Evolutionary conservation across 106 monocot genomes (phyloP), one percentile per base, ranked within the genome.

Genomic region (Cymbidium sinense): DNA sequence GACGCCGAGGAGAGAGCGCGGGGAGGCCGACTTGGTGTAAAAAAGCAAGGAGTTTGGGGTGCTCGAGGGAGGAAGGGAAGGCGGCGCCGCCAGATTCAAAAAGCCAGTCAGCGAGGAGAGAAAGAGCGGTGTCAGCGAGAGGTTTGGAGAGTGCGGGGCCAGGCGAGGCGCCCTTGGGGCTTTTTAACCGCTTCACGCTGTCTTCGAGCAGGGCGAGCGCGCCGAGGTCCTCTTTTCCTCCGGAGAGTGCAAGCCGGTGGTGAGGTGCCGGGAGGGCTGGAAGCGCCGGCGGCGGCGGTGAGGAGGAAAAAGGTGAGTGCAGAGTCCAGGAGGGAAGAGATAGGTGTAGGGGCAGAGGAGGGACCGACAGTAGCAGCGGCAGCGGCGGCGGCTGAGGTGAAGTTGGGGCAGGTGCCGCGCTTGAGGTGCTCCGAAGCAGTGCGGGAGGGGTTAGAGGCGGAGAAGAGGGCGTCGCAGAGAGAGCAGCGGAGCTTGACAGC

Each of bases 21-120:
- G 90, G 95, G 1, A 95, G 83, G 34, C 95, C 95, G 50, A 92
- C 84, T 37, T 88, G 92, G 64, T 79, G 84, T 17, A 95, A 85
- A 77, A 95, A 93, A 35, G 86, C 74, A 0, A 77, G 83, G 75
- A 94, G 80, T 76, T 89, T 94, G 80, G 93, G 91, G 77, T 94
- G 91, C 18, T 89, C 86, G 43, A 87, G 55, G 76, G 94, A 80
- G 44, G 94, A 87, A 70, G 88, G 64, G 44, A 89, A 91, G 30
- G 89, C 86, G 54, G 84, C 81, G 55, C 85, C 87, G 43, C 82
- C 80, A 21, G 87, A 84, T 82, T 94, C 94, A 70, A 86, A 65
- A 52, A 89, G 82, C 94, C 94, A 94, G 31, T 94, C 94, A 70
- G 91, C 79, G 35, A 94, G 89, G 47, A 91, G 78, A 19, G 75